A percentile compares a stretch with the other conserved stretches of the same genome.
phyloP scores from a whole-genome alignment of 768 basidiomycete genomes.

The Coprinellus aureogranulatus region DNA sequence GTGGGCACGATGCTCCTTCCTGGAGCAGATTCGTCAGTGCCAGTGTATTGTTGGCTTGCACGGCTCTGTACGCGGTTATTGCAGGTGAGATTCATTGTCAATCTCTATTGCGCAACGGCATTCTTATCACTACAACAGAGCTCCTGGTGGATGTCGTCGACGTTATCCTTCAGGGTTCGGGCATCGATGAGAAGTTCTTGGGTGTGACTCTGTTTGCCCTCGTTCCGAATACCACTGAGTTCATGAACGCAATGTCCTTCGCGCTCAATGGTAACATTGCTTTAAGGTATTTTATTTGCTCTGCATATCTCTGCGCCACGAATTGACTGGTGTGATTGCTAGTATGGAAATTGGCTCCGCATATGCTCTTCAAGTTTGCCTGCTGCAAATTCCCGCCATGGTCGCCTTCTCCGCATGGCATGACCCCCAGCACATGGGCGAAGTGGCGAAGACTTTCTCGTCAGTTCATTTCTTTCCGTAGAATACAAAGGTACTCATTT shows the following conservation, averaged over 20 bases:
- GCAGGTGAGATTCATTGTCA: slow-evolving; percentile 64
- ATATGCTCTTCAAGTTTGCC: slow-evolving; percentile 96
- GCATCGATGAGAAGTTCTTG: slow-evolving; percentile 96
- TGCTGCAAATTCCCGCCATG: slow-evolving; percentile 98
- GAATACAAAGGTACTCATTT: background rate
- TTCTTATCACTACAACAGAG: slow-evolving; percentile 46
- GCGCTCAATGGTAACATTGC: slow-evolving; percentile 97
- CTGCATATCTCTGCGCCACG: background rate
- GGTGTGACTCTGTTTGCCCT: slow-evolving; percentile 95
- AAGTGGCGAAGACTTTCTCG: slow-evolving; percentile 91
- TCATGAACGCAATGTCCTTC: slow-evolving; percentile 99
- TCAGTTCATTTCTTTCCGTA: slow-evolving; percentile 49
- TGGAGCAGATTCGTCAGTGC: slow-evolving; percentile 93
- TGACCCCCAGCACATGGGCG: slow-evolving; percentile 80
- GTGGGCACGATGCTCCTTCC: slow-evolving; percentile 91
- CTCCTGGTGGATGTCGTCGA: slow-evolving; percentile 94
- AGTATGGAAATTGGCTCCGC: slow-evolving; percentile 99
- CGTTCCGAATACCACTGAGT: slow-evolving; percentile 98
- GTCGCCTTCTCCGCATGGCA: slow-evolving; percentile 98
- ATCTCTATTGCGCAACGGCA: too few relatives aligned
- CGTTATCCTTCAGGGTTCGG: slow-evolving; percentile 83
- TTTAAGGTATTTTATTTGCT: slow-evolving; percentile 61
- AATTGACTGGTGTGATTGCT: slow-evolving; percentile 4
- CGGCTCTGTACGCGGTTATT: slow-evolving; percentile 89
- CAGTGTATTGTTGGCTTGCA: slow-evolving; percentile 85